A percentile compares a stretch with the other conserved stretches of the same genome.
phyloP scores from a whole-genome alignment of 1,284 basidiomycete species.

The Ganoderma sinense region DNA sequence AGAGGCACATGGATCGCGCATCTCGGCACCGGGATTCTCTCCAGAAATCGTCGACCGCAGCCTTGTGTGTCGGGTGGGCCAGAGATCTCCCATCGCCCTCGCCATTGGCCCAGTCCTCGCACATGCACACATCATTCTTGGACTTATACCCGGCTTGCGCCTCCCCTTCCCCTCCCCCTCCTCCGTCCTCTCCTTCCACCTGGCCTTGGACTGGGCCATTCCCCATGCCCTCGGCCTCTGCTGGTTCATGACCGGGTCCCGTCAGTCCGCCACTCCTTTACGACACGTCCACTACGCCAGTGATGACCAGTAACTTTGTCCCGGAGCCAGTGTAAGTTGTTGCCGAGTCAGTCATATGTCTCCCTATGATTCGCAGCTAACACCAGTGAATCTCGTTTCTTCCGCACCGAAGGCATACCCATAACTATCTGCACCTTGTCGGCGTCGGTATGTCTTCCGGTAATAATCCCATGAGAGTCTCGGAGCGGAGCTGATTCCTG shows the following conservation, averaged over 20 bases:
- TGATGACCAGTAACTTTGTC: constrained; percentile 26
- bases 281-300: constrained; percentile 12
- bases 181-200: constrained; percentile 12
- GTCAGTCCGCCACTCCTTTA: constrained; percentile 12
- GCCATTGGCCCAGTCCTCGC: background rate
- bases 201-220: constrained; percentile 3
- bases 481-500: background rate
- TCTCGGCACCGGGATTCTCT: background rate
- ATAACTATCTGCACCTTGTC: constrained; percentile 39
- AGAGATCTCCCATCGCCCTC: background rate
- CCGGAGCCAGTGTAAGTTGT: constrained; percentile 30
- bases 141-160: constrained; percentile 2
- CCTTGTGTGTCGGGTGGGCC: background rate
- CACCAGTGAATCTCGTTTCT: background rate
- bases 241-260: constrained; percentile 14
- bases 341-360: background rate
- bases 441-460: constrained; percentile 35
- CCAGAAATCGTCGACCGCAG: background rate
- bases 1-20: background rate
- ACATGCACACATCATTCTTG: background rate
- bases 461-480: background rate
- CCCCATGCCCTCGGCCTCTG: constrained; percentile 16
- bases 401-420: constrained; percentile 27
- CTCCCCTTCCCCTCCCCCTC: constrained; percentile 3
- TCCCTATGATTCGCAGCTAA: background rate